phyloP scores from a whole-genome alignment of 805 yeast species.

The Vanderwaltozyma polyspora region DNA sequence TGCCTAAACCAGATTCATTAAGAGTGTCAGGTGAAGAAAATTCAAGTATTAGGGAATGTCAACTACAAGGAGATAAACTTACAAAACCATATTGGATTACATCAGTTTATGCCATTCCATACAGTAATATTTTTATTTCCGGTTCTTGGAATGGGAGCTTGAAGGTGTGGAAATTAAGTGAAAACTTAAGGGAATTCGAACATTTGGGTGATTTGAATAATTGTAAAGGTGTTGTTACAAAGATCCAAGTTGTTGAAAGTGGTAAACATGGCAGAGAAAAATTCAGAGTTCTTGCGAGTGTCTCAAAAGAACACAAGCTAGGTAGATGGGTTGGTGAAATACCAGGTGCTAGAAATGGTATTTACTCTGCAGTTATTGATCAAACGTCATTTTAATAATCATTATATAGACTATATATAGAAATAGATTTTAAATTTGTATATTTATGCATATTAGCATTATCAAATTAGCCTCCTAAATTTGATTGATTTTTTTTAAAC shows the following conservation, averaged over 20 bases:
- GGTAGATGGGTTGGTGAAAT: conserved; percentile 74
- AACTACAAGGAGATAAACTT: conserved; percentile 42
- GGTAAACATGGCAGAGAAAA: conserved; percentile 44
- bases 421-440: neutral
- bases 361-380: conserved; percentile 43
- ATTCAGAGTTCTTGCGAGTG: conserved; percentile 49
- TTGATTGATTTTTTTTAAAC: too few species aligned
- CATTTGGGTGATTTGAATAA: conserved; percentile 44
- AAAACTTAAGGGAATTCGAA: conserved; percentile 50
- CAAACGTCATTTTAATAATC: conserved; percentile 21
- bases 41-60: conserved; percentile 28
- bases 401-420: too few species aligned
- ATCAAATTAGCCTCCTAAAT: too few species aligned
- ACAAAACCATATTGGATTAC: conserved; percentile 82
- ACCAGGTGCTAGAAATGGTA: conserved; percentile 62
- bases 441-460: neutral
- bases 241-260: conserved; percentile 43
- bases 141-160: conserved; percentile 84
- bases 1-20: conserved; percentile 37
- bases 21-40: conserved; percentile 45
- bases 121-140: conserved; percentile 67
- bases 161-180: conserved; percentile 66
- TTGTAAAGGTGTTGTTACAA: conserved; percentile 61
- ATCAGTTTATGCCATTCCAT: conserved; percentile 70
- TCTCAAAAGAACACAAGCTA: conserved; percentile 75